Base-by-base conservation (phyloP, 2,329 filamentous ascomycete species). In the Penicillium sp. region DNA sequence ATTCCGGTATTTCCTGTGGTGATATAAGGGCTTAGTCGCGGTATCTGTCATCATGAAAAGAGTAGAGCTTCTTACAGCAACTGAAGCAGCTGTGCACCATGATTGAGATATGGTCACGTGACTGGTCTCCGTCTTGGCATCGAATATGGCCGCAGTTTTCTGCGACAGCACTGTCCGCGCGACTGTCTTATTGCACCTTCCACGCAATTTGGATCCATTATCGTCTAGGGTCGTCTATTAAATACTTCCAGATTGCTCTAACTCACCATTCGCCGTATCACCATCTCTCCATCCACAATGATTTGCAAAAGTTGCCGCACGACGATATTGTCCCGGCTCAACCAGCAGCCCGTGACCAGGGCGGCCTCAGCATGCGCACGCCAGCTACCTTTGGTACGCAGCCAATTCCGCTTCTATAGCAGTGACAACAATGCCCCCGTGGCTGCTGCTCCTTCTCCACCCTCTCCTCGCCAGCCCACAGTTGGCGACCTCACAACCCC, bases 281-380 rank as follows among this genome's bases (percentile, higher is more conserved):
- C 10, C n/a, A 35, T 18, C 6, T 19, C 29, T 10, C 7, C 7
- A 10, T 19, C 14, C 58, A 68, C 41, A 55, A 76, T 76, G 73
- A 73, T 76, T 50, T 76, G 74, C 67, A 68, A 68, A 61, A 68
- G 69, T 49, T 76, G 74, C 59, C 73, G 74, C 43, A 71, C 69
- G 14, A 68, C 65, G 58, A 68, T 76, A 57, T 62, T 76, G 56
- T 71, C 68, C 40, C 73, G 72, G 53, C 62, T 76, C 26, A 67
- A 69, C 51, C 70, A 67, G 50, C 66, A 64, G 51, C 67, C 67
- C 44, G 59, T 69, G 49, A 56, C 62, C 51, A 61, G 64, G 57
- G 58, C 67, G 44, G 57, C 65, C 45, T 63, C 69, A 54, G 61
- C 66, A 60, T 57, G 65, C 40, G 55, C 62, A 8, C 67, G 65